Evolutionary conservation across 2,329 filamentous ascomycete genomes (phyloP).

Genomic region (Fusarium musae): DNA sequence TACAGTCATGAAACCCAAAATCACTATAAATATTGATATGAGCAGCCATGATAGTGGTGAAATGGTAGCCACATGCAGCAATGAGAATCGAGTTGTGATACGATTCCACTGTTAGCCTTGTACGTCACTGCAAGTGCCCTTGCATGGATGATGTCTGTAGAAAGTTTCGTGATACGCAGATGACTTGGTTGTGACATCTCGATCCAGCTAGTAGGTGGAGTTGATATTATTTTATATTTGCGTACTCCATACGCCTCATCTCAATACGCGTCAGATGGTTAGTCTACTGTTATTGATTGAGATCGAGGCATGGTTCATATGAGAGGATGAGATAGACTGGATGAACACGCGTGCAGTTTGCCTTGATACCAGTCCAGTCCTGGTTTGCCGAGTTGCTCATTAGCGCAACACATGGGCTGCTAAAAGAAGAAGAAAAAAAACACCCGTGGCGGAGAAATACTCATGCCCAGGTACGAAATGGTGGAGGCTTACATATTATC

Average conservation of each 20-base stretch:
- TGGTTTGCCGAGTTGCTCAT: background rate
- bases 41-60: slow-evolving; percentile 24
- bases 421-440: slow-evolving; percentile 41
- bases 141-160: slow-evolving; percentile 20
- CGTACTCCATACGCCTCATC: background rate
- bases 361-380: background rate
- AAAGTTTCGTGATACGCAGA: slow-evolving; percentile 5
- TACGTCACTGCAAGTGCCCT: slow-evolving; percentile 20
- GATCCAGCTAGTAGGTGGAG: slow-evolving; percentile 16
- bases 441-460: slow-evolving; percentile 19
- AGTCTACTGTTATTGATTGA: background rate
- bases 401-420: slow-evolving; percentile 30
- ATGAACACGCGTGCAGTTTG: slow-evolving; percentile 35
- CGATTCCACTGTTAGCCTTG: slow-evolving; percentile 3
- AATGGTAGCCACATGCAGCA: slow-evolving; percentile 26
- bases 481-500: slow-evolving; percentile 1
- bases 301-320: background rate
- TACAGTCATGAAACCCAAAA: background rate
- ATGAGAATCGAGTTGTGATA: slow-evolving; percentile 13
- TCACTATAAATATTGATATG: slow-evolving; percentile 2
- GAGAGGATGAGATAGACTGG: slow-evolving; percentile 11
- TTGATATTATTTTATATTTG: background rate
- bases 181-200: slow-evolving; percentile 24
- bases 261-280: slow-evolving; percentile 13
- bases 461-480: slow-evolving; percentile 2